phyloP scores from a whole-genome alignment of 2,329 filamentous ascomycete species.

The Karstenula rhodostoma region DNA sequence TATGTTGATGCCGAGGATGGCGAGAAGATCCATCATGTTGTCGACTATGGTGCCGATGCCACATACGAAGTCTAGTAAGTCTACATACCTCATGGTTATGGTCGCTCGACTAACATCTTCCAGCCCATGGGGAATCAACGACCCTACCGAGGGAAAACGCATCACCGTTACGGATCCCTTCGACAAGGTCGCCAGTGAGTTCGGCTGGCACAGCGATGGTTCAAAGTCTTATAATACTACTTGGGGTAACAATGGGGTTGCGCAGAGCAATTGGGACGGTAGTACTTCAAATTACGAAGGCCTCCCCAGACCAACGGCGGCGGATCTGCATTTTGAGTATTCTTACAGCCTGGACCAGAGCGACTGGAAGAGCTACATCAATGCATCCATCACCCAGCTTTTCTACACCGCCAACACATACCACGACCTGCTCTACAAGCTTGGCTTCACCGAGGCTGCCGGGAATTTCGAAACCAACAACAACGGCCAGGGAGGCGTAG shows the following conservation, averaged over 20 bases:
- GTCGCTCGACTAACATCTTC: conserved; percentile 14
- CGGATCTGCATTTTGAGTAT: conserved; percentile 54
- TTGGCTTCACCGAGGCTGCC: conserved; percentile 66
- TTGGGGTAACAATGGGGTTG: conserved; percentile 67
- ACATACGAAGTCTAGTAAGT: conserved; percentile 63
- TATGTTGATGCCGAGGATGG: conserved; percentile 63
- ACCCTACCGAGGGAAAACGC: conserved; percentile 61
- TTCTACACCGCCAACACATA: conserved; percentile 69
- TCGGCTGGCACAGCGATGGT: conserved; percentile 64
- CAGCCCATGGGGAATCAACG: conserved; percentile 60
- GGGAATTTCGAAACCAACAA: conserved; percentile 69
- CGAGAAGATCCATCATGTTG: conserved; percentile 60
- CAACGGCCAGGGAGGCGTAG: conserved; percentile 61
- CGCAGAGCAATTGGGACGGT: conserved; percentile 59
- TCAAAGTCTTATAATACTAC: conserved; percentile 60
- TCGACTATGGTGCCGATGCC: conserved; percentile 66
- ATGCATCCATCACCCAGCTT: conserved; percentile 66
- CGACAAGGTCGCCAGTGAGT: conserved; percentile 56
- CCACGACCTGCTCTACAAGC: conserved; percentile 65
- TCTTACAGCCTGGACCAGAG: conserved; percentile 35
- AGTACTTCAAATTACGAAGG: conserved; percentile 48
- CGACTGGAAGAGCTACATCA: conserved; percentile 52
- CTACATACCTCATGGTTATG: not conserved
- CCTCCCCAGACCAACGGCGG: conserved; percentile 60
- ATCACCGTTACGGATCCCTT: conserved; percentile 59